These are phyloP conservation scores for Penicillium decumbens DNA, from an alignment of 2,329 filamentous ascomycete genomes.

Conservation along the genomic window DNA sequence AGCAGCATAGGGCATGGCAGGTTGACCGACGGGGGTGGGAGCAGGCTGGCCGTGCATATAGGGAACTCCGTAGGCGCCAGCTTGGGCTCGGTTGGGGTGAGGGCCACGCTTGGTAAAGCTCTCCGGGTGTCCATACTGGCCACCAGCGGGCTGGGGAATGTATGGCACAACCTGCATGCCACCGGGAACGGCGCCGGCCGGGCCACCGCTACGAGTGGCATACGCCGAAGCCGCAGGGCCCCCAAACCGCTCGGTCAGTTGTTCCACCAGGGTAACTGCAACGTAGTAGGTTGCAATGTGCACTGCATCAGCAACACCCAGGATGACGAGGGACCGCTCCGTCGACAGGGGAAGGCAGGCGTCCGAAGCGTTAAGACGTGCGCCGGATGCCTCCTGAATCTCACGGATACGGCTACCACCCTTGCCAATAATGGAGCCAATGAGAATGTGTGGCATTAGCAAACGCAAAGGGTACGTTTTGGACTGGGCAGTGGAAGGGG, in stretches of 20 bases:
- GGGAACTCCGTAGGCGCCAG: slow-evolving; percentile 64
- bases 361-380: slow-evolving; percentile 92
- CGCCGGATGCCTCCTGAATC: slow-evolving; percentile 96
- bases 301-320: slow-evolving; percentile 95
- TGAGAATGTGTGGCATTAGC: slow-evolving; percentile 92
- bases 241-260: slow-evolving; percentile 93
- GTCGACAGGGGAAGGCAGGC: slow-evolving; percentile 90
- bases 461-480: slow-evolving; percentile 97
- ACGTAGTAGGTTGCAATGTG: slow-evolving; percentile 99
- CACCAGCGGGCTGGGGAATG: slow-evolving; percentile 84
- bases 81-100: slow-evolving; percentile 69
- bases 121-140: slow-evolving; percentile 87
- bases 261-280: slow-evolving; percentile 93
- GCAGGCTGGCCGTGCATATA: slow-evolving; percentile 66
- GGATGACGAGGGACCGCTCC: slow-evolving; percentile 94
- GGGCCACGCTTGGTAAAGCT: slow-evolving; percentile 72
- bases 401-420: slow-evolving; percentile 92
- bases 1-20: slow-evolving; percentile 73
- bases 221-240: slow-evolving; percentile 97
- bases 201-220: slow-evolving; percentile 87
- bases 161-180: slow-evolving; percentile 99
- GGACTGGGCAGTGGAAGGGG: slow-evolving; percentile 83
- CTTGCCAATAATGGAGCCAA: slow-evolving; percentile 98
- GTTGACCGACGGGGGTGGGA: slow-evolving; percentile 52
- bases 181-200: slow-evolving; percentile 87